Percentiles rank a stretch among this genome's conserved stretches.
Conservation (phyloP, 176 grass and related monocot genomes). For the Avena insularis region DNA sequence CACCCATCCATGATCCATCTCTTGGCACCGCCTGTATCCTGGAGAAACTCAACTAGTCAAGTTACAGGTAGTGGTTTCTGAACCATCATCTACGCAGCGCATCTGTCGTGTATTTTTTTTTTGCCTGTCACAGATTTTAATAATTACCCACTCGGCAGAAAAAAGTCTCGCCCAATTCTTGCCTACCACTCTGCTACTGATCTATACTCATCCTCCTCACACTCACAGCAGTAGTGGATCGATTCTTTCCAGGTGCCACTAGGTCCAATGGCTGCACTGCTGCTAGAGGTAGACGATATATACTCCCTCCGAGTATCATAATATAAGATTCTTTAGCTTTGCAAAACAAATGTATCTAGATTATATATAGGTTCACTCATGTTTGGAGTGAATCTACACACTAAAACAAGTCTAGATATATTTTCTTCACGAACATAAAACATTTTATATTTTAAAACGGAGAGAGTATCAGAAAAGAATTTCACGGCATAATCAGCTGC, state of each 20-base stretch:
- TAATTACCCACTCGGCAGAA: slow-evolving; percentile 23
- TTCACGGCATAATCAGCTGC: slow-evolving; percentile 40
- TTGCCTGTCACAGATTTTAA: neutral
- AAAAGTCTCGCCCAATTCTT: neutral
- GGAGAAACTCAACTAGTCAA: neutral
- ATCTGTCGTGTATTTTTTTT: neutral
- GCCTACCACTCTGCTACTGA: neutral
- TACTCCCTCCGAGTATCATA: too few species aligned
- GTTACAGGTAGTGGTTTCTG: neutral
- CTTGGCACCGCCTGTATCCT: neutral
- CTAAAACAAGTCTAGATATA: too few species aligned
- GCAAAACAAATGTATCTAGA: too few species aligned
- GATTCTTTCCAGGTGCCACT: slow-evolving; percentile 11
- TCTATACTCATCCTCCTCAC: too few species aligned
- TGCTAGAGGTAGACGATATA: too few species aligned
- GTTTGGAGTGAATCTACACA: too few species aligned
- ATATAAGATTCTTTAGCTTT: too few species aligned
- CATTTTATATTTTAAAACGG: too few species aligned
- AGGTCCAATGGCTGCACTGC: slow-evolving; percentile 23
- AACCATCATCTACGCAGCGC: neutral
- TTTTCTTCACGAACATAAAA: too few species aligned
- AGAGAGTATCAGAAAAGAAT: neutral
- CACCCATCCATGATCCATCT: neutral
- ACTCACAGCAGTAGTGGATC: neutral
- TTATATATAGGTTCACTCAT: too few species aligned